A percentile compares a stretch with the other conserved stretches of the same genome.
Conservation (phyloP, 73 alveolate species). For the Tetrahymena malaccensis region DNA sequence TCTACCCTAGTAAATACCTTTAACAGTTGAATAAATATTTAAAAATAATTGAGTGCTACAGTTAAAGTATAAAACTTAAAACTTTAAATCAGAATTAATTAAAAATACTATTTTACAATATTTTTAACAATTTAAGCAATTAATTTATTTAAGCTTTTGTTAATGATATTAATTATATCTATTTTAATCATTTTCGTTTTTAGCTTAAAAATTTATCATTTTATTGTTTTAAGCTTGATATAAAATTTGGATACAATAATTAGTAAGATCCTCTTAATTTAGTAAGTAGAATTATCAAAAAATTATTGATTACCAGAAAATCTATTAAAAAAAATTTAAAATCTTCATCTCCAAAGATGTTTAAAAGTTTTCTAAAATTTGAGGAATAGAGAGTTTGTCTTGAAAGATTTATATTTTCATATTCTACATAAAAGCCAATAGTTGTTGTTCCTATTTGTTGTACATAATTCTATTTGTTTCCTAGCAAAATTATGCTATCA, state of each 20-base stretch:
- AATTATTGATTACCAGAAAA: not conserved
- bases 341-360: not conserved
- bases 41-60: not conserved
- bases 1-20: not conserved
- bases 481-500: not conserved
- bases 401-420: not conserved
- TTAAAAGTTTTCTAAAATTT: not conserved
- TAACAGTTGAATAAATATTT: not conserved
- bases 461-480: not conserved
- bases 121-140: no score
- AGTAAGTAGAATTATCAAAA: not conserved
- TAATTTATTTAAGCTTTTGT: no score
- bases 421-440: not conserved
- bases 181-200: not conserved
- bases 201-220: no score
- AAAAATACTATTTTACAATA: no score
- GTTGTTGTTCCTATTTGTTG: not conserved
- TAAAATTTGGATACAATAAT: not conserved
- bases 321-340: not conserved
- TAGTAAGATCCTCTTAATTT: not conserved
- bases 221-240: not conserved
- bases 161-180: no score
- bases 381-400: not conserved
- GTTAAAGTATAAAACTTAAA: no score
- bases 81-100: no score